Evolutionary conservation across 768 basidiomycete species (phyloP), one percentile per base, ranked within the genome.

Genomic region (Multifurca ochricompacta): DNA sequence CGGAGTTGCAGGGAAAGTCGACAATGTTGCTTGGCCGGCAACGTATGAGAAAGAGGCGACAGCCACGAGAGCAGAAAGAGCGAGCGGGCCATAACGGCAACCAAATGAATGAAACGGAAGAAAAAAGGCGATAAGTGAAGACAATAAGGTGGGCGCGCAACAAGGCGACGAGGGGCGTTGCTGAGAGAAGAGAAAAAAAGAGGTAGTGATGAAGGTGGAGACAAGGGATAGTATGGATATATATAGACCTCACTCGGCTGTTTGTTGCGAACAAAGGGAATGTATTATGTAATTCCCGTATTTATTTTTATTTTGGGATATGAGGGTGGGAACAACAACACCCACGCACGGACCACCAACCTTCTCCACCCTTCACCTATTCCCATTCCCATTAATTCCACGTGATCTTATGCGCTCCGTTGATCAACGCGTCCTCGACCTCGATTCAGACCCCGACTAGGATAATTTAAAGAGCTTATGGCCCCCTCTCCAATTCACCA

Each of bases 31-130:
- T 56, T 67, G 68, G 37, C 60, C 66, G 31, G 54, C 54, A 32
- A 63, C 66, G 40, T 59, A 53, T 42, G 62, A 51, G 41, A 62
- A 57, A 35, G 65, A 63, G 59, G 65, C 66, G 57, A 65, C 28
- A 46, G 68, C 65, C 51, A 70, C 43, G 40, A 69, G 61, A 52
- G 65, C 59, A 31, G 65, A 70, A 68, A 70, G 69, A 68, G 68
- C 56, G 70, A 68, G 46, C 55, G 63, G 51, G 67, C 63, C 69
- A 70, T 70, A 43, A 45, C 45, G 43, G 56, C 58, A 13, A 53
- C 51, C 51, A 53, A 58, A 41, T 21, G 45, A 10, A 48, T 54
- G 62, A 47, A 50, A 30, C 34, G 46, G 60, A 48, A 48, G 36
- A 56, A 54, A n/a, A 56, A 31, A 40, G 42, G 36, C 10, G n/a